Evolutionary conservation across 495 filamentous ascomycete species (phyloP).

Genomic region (Aspergillus cavernicola): DNA sequence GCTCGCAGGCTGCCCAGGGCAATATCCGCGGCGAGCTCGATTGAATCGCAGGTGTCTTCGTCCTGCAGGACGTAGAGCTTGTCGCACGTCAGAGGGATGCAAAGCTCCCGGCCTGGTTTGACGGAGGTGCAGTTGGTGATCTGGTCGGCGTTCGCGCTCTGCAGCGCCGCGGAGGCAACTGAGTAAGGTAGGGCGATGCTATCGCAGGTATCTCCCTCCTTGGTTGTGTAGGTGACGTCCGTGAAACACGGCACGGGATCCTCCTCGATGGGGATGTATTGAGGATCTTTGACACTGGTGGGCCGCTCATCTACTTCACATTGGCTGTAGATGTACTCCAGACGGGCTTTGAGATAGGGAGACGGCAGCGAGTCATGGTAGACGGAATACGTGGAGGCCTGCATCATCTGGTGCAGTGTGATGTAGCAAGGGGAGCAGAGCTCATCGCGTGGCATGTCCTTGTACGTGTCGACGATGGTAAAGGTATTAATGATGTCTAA

Average conservation of each 20-base stretch:
- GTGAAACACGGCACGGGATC: neutral
- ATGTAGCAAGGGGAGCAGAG: neutral
- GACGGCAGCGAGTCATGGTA: too few relatives aligned
- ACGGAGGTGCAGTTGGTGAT: neutral
- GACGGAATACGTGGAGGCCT: neutral
- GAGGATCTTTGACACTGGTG: neutral
- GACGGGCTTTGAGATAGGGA: too few relatives aligned
- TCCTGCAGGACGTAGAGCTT: neutral
- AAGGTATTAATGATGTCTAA: too few relatives aligned
- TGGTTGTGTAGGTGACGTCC: conserved; percentile 18
- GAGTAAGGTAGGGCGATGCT: neutral
- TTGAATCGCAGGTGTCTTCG: conserved; percentile 20
- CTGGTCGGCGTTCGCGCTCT: neutral
- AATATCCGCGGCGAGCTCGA: conserved; percentile 10
- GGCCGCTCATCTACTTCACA: neutral
- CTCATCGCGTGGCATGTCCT: neutral
- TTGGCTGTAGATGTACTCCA: too few relatives aligned
- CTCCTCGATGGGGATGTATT: neutral
- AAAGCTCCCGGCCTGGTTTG: neutral
- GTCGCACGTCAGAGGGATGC: neutral
- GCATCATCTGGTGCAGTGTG: neutral
- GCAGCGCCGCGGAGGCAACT: neutral
- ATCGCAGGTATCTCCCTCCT: conserved; percentile 8
- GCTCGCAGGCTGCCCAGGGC: too few relatives aligned
- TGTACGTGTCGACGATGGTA: neutral